These are phyloP conservation scores for Aspergillus leporis DNA, from an alignment of 495 filamentous ascomycete species.

Conservation along the genomic window DNA sequence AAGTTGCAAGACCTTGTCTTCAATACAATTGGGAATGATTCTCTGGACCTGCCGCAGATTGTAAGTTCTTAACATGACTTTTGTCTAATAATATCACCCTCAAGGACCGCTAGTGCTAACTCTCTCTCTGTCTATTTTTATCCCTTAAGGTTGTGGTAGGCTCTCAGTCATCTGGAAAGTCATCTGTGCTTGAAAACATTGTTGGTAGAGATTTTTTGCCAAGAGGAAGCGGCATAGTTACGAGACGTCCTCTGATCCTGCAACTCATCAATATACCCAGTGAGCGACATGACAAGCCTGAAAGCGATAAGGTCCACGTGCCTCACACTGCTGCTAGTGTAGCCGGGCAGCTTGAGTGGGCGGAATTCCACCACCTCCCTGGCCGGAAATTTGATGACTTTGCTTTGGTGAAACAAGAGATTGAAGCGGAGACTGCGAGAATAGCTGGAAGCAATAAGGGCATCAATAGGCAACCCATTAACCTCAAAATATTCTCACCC, in stretches of 20 bases:
- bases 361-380: conserved; percentile 93
- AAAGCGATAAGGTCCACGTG: conserved; percentile 61
- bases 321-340: conserved; percentile 71
- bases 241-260: conserved; percentile 87
- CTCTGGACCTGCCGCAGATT: conserved; percentile 95
- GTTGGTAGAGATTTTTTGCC: conserved; percentile 97
- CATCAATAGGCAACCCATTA: conserved; percentile 96
- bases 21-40: conserved; percentile 99
- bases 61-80: conserved; percentile 55
- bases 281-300: conserved; percentile 69
- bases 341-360: conserved; percentile 81
- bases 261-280: conserved; percentile 97
- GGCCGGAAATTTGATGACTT: conserved; percentile 92
- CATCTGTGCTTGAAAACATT: conserved; percentile 98
- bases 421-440: conserved; percentile 92
- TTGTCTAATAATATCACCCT: neutral
- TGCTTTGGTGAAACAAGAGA: conserved; percentile 87
- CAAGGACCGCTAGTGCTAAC: no score
- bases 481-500: conserved; percentile 97
- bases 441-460: conserved; percentile 98
- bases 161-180: conserved; percentile 98
- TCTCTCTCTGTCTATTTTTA: no score
- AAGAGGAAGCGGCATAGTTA: conserved; percentile 95
- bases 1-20: conserved; percentile 98
- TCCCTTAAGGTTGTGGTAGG: conserved; percentile 85